Evolutionary conservation across 2,329 filamentous ascomycete genomes (phyloP).

Genomic region (Hypoxylon sp.): DNA sequence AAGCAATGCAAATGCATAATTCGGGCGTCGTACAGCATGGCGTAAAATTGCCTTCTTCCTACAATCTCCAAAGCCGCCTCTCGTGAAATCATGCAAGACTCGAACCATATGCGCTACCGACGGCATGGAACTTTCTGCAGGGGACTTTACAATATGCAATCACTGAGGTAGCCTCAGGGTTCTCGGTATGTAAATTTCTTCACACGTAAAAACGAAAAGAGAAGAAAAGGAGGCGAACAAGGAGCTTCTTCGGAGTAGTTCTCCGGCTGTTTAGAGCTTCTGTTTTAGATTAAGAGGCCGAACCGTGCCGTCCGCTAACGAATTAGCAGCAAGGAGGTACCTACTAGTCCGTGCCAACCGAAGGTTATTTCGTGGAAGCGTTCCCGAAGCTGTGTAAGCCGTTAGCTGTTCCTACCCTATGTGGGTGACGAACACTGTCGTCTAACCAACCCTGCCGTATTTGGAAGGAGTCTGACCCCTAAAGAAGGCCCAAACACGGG

Average conservation of each 20-base stretch:
- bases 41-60: constrained; percentile 17
- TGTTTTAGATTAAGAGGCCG: constrained; percentile 2
- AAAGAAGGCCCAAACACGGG: constrained; percentile 5
- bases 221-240: constrained; percentile 6
- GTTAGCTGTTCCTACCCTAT: not conserved
- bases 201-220: constrained; percentile 3
- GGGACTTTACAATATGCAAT: constrained; percentile 4
- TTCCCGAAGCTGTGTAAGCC: not conserved
- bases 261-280: constrained; percentile 4
- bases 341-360: not conserved
- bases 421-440: constrained; percentile 1
- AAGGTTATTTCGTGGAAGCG: constrained; percentile 1
- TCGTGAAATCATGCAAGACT: constrained; percentile 26
- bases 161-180: not conserved
- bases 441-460: constrained; percentile 1
- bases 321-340: not conserved
- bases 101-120: constrained; percentile 36
- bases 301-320: constrained; percentile 13
- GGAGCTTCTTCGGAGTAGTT: not conserved
- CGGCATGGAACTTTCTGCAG: constrained; percentile 23
- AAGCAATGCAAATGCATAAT: not conserved
- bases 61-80: constrained; percentile 8
- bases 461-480: constrained; percentile 8
- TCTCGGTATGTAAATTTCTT: not conserved
- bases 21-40: constrained; percentile 14